Evolutionary conservation across 306 rosid species (phyloP).

Genomic region (Sphenostylis stenocarpa): DNA sequence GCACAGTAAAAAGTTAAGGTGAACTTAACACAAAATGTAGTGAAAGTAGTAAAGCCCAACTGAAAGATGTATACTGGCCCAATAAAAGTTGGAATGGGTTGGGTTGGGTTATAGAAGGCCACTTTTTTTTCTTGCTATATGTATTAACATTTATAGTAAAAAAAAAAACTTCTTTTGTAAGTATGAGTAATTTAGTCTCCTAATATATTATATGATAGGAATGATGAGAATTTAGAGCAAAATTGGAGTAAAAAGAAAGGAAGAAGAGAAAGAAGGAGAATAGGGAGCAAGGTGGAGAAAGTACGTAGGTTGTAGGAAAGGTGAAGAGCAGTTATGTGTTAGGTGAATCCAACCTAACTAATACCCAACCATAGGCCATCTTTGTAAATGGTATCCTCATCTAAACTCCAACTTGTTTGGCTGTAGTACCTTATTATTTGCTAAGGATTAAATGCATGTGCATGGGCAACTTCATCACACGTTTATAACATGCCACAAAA

Average conservation of each 20-base stretch:
- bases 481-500: slow-evolving; percentile 7
- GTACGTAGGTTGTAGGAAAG: background rate
- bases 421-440: background rate
- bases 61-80: background rate
- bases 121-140: too few species aligned
- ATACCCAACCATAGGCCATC: slow-evolving; percentile 5
- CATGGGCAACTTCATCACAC: slow-evolving; percentile 24
- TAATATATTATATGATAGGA: too few species aligned
- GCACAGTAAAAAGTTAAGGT: too few species aligned
- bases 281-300: background rate
- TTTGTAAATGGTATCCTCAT: background rate
- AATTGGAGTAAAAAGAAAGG: background rate
- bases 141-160: too few species aligned
- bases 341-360: slow-evolving; percentile 26
- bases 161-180: too few species aligned
- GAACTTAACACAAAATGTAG: too few species aligned
- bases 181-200: too few species aligned
- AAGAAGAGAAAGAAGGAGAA: background rate
- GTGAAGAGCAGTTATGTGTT: slow-evolving; percentile 12
- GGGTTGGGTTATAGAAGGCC: too few species aligned
- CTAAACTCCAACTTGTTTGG: slow-evolving; percentile 23
- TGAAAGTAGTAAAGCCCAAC: background rate
- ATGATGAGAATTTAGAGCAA: too few species aligned
- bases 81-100: background rate
- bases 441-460: slow-evolving; percentile 11